A percentile compares a stretch with the other conserved stretches of the same genome.
phyloP scores from a whole-genome alignment of 23 red algal species.

The Gracilaria domingensis region DNA sequence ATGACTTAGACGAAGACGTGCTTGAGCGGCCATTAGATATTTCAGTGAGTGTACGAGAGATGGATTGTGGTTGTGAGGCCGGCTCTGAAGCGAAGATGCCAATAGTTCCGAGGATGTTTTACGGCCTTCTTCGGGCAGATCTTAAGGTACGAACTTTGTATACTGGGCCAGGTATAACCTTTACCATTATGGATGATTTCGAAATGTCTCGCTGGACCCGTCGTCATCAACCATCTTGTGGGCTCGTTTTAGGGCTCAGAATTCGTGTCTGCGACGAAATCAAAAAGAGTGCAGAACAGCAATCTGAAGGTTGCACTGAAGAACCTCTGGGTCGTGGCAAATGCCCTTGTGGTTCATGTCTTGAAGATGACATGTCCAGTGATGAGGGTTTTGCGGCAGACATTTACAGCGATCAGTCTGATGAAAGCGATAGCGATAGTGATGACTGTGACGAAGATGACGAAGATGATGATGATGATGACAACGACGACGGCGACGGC shows the following conservation, averaged over 20 bases:
- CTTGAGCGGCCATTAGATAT: slow-evolving; percentile 1
- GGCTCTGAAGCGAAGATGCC: background rate
- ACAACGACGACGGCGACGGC: background rate
- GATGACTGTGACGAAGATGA: background rate
- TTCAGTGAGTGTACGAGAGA: background rate
- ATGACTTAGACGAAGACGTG: background rate
- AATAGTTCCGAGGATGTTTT: background rate
- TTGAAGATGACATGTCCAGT: slow-evolving; percentile 12
- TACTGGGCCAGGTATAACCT: background rate
- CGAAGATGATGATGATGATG: background rate
- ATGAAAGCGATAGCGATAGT: background rate
- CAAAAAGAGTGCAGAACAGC: background rate
- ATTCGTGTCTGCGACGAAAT: background rate
- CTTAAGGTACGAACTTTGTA: slow-evolving; percentile 2
- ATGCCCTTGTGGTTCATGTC: slow-evolving; percentile 23
- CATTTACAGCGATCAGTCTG: slow-evolving; percentile 2
- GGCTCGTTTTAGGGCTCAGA: background rate
- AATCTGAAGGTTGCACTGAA: background rate
- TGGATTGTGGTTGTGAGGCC: slow-evolving; percentile 29
- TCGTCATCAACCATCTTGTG: slow-evolving; percentile 1
- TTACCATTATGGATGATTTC: slow-evolving; percentile 15
- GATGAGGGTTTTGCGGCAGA: background rate
- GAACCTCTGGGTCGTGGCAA: background rate
- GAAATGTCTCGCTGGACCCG: slow-evolving; percentile 3
- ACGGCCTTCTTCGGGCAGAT: background rate